Evolutionary conservation across 257 asterid genomes (phyloP).

Genomic region (Capsicum baccatum): DNA sequence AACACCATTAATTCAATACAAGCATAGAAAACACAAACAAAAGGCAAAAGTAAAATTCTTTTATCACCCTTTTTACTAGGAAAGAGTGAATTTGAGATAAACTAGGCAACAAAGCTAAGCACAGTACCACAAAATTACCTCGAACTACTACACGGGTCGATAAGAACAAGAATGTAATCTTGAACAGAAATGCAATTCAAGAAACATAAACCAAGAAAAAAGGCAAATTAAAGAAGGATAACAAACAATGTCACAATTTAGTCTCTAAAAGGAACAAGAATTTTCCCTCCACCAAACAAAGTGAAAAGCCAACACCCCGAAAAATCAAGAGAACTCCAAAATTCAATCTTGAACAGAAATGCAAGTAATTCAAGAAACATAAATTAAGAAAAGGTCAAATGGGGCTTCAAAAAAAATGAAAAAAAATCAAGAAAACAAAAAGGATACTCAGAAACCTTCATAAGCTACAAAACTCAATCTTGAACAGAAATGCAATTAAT

Average conservation of each 20-base stretch:
- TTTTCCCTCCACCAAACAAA: neutral
- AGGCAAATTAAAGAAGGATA: neutral
- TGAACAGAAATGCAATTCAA: slow-evolving; percentile 17
- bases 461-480: too few species aligned
- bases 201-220: neutral
- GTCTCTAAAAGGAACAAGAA: neutral
- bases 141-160: neutral
- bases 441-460: too few species aligned
- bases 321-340: slow-evolving; percentile 3
- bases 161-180: neutral
- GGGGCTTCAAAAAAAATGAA: neutral
- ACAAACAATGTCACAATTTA: neutral
- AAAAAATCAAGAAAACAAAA: neutral
- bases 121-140: neutral
- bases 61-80: neutral
- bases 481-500: slow-evolving; percentile 19
- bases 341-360: slow-evolving; percentile 10
- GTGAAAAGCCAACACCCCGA: neutral
- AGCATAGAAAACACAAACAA: neutral
- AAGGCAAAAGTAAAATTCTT: neutral
- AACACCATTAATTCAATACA: slow-evolving; percentile 1
- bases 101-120: neutral
- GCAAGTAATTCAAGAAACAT: slow-evolving; percentile 17
- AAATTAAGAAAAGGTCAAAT: neutral
- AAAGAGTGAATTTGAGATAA: neutral